These are phyloP conservation scores for Suhomyces maxii DNA, from an alignment of 1,139 yeast species.

Conservation along the genomic window DNA sequence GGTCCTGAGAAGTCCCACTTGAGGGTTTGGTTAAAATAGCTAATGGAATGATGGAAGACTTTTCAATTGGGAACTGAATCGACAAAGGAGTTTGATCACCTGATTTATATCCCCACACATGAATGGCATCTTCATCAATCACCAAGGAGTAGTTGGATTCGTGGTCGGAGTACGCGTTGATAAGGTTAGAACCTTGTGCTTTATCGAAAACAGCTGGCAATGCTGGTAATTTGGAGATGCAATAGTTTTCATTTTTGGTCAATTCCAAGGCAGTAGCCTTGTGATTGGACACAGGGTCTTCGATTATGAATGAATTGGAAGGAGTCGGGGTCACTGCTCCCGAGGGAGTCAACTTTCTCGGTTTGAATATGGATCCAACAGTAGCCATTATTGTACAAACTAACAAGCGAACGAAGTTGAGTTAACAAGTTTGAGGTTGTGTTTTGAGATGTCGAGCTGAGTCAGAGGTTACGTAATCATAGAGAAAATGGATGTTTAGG, in stretches of 20 bases:
- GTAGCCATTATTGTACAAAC: constrained; percentile 4
- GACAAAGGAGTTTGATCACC: constrained; percentile 61
- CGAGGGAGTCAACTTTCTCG: constrained; percentile 8
- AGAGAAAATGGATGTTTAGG: background rate
- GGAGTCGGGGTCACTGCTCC: background rate
- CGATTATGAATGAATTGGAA: background rate
- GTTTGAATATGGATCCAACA: constrained; percentile 10
- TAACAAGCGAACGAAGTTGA: background rate
- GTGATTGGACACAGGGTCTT: background rate
- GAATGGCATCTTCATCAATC: constrained; percentile 50
- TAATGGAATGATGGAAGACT: constrained; percentile 36
- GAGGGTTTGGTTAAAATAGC: constrained; percentile 69
- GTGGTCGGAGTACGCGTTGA: constrained; percentile 56
- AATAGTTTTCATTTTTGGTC: constrained; percentile 60
- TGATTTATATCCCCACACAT: constrained; percentile 71
- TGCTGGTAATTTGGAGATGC: constrained; percentile 62
- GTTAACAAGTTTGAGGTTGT: background rate
- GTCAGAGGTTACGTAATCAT: constrained; percentile 1
- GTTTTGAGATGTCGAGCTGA: constrained; percentile 2
- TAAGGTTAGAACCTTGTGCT: constrained; percentile 14
- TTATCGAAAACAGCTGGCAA: constrained; percentile 45
- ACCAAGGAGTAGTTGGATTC: constrained; percentile 56
- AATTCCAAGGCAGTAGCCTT: constrained; percentile 39
- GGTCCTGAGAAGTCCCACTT: constrained; percentile 57
- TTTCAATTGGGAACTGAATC: constrained; percentile 42